A percentile compares a stretch with the other conserved stretches of the same genome.
Evolutionary conservation across 257 asterid species (phyloP).

Genomic region (Salvia miltiorrhiza): DNA sequence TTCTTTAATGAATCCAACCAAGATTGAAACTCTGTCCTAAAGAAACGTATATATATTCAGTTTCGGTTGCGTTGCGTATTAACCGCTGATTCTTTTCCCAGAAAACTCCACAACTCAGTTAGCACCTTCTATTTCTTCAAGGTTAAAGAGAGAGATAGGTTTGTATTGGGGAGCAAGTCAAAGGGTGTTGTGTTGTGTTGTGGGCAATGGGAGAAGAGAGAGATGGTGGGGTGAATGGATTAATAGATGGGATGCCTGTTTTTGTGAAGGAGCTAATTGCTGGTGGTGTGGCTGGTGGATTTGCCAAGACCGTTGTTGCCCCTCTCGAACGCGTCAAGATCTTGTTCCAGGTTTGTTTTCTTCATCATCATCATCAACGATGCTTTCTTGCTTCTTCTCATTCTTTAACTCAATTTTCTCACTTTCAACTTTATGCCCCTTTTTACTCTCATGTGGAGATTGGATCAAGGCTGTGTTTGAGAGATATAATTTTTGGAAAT

Average conservation of each 20-base stretch:
- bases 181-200: constrained; percentile 5
- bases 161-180: background rate
- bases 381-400: background rate
- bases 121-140: constrained; percentile 11
- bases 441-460: no score
- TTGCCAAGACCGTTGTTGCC: constrained; percentile 88
- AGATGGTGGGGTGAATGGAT: constrained; percentile 40
- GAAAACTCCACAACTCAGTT: background rate
- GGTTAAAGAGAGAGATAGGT: constrained; percentile 14
- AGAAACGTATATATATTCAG: constrained; percentile 16
- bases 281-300: constrained; percentile 94
- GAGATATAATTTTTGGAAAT: no score
- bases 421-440: no score
- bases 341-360: constrained; percentile 67
- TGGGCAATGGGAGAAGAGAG: constrained; percentile 53
- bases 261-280: constrained; percentile 82
- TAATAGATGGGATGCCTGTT: constrained; percentile 62
- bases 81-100: background rate
- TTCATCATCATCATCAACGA: background rate
- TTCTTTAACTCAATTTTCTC: background rate
- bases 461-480: no score
- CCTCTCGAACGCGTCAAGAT: constrained; percentile 97
- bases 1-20: constrained; percentile 1
- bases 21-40: background rate
- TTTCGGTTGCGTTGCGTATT: background rate